Percentiles rank a stretch among this genome's conserved stretches.
These are phyloP conservation scores for Truncatella angustata DNA, from an alignment of 2,329 filamentous ascomycete species.

Conservation along the genomic window DNA sequence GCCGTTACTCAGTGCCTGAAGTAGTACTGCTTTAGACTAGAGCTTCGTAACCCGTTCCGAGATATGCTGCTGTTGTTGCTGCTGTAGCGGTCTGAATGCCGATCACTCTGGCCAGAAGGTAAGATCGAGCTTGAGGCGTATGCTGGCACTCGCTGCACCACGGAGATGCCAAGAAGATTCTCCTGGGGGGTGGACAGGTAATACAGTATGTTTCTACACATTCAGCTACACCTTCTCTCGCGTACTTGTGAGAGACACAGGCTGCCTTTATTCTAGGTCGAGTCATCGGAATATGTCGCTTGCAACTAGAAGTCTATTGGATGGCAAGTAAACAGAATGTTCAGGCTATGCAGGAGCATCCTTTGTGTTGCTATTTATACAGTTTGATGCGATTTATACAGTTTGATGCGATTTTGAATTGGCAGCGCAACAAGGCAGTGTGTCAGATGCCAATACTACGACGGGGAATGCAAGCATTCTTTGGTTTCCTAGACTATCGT, in stretches of 20 bases:
- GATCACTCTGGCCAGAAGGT: not conserved
- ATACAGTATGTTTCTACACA: no score
- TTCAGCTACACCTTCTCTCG: no score
- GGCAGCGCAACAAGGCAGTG: not conserved
- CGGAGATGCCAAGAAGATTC: no score
- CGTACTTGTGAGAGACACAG: no score
- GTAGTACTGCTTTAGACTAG: not conserved
- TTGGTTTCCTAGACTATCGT: no score
- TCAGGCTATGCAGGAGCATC: not conserved
- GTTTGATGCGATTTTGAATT: not conserved
- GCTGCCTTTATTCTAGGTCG: no score
- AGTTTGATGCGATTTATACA: not conserved
- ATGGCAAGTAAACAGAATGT: not conserved
- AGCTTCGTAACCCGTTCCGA: not conserved
- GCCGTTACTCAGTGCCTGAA: no score
- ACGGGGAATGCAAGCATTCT: no score
- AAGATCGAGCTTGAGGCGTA: not conserved
- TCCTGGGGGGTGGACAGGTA: no score
- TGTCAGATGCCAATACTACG: no score
- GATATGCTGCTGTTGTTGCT: not conserved
- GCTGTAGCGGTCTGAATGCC: not conserved
- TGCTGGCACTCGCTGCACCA: not conserved
- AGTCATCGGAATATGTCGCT: not conserved
- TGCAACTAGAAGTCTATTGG: not conserved
- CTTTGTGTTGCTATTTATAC: slow-evolving; percentile 2